phyloP scores from a whole-genome alignment of 352 stramenopile genomes.

The Phytopythium vexans region DNA sequence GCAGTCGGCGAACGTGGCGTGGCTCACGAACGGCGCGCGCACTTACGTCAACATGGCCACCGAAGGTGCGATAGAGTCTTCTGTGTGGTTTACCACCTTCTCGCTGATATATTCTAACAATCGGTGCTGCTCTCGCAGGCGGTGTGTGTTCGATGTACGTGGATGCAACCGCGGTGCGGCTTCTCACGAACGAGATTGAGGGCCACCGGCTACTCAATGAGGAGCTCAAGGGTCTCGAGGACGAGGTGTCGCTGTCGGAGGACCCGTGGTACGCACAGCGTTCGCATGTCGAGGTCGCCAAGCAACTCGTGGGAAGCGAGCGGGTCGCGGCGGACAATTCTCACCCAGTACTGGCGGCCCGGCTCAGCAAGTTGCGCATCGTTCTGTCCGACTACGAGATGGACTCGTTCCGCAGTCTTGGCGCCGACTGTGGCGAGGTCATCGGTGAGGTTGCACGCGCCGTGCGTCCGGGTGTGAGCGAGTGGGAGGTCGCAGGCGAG shows the following conservation, averaged over 20 bases:
- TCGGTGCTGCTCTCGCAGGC: slow-evolving; percentile 11
- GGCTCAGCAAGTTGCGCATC: slow-evolving; percentile 30
- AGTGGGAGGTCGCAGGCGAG: slow-evolving; percentile 52
- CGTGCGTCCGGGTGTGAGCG: slow-evolving; percentile 39
- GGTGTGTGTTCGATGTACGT: slow-evolving; percentile 67
- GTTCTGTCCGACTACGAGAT: slow-evolving; percentile 58
- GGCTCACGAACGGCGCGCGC: slow-evolving; percentile 55
- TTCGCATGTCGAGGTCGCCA: slow-evolving; percentile 21
- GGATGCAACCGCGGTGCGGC: slow-evolving; percentile 36
- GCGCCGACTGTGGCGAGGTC: slow-evolving; percentile 60
- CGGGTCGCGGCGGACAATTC: slow-evolving; percentile 24
- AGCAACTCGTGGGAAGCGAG: slow-evolving; percentile 19
- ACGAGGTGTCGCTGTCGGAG: slow-evolving; percentile 33
- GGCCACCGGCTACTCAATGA: slow-evolving; percentile 67
- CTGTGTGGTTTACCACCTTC: background rate
- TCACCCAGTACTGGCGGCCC: slow-evolving; percentile 21
- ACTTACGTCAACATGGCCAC: slow-evolving; percentile 71
- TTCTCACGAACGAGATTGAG: slow-evolving; percentile 77
- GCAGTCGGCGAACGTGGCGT: slow-evolving; percentile 64
- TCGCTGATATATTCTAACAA: background rate
- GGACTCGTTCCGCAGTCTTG: slow-evolving; percentile 46
- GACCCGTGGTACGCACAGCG: slow-evolving; percentile 55
- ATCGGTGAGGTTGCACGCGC: slow-evolving; percentile 44
- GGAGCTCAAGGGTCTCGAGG: slow-evolving; percentile 53
- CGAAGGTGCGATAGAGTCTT: slow-evolving; percentile 26